A percentile compares a stretch with the other conserved stretches of the same genome.
Evolutionary conservation across 306 rosid genomes (phyloP).

Genomic region (Acacia crassicarpa): DNA sequence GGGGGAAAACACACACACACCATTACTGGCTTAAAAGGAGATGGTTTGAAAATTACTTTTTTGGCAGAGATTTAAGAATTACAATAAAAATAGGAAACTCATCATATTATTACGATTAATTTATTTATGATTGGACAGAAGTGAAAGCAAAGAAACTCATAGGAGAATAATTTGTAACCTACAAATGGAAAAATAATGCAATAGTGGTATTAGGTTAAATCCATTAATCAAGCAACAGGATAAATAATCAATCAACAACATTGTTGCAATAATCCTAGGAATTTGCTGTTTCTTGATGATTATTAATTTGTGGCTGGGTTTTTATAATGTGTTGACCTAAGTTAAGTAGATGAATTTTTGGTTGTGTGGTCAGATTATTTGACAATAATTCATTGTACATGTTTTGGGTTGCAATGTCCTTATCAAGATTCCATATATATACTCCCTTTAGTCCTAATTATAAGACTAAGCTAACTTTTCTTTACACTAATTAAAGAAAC

Average conservation of each 20-base stretch:
- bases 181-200: background rate
- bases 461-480: no score
- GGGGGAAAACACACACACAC: no score
- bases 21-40: no score
- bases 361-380: slow-evolving; percentile 22
- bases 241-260: slow-evolving; percentile 2
- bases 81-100: background rate
- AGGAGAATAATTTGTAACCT: background rate
- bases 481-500: no score
- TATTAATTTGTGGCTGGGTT: background rate
- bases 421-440: slow-evolving; percentile 7
- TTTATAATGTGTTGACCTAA: background rate
- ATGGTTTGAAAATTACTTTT: background rate
- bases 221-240: slow-evolving; percentile 37
- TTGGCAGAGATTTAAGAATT: background rate
- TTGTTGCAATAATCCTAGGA: background rate
- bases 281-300: slow-evolving; percentile 31
- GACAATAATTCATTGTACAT: slow-evolving; percentile 28
- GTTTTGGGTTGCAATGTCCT: slow-evolving; percentile 45
- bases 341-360: slow-evolving; percentile 17
- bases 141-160: background rate
- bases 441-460: no score
- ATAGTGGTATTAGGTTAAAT: slow-evolving; percentile 38
- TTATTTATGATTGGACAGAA: background rate
- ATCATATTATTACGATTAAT: background rate